phyloP scores from a whole-genome alignment of 306 rosid species.

The Medicago lupulina region DNA sequence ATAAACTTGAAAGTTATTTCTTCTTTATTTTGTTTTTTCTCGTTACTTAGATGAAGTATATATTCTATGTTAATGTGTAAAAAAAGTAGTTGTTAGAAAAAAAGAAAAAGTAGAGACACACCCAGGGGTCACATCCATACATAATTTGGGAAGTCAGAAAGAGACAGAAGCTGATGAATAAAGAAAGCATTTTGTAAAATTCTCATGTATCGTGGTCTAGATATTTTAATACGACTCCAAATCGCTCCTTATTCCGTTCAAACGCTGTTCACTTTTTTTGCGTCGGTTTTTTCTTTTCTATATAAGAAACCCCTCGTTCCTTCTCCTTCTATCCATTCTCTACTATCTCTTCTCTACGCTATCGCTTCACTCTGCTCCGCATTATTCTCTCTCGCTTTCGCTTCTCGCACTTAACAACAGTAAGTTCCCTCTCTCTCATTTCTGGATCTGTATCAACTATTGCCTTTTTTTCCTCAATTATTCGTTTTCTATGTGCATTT shows the following conservation, averaged over 20 bases:
- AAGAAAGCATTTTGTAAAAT: neutral
- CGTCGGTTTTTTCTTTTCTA: neutral
- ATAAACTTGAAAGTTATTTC: too few species aligned
- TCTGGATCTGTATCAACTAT: neutral
- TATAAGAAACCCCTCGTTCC: neutral
- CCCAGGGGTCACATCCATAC: too few species aligned
- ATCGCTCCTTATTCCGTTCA: neutral
- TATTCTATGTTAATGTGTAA: too few species aligned
- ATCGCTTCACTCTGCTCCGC: neutral
- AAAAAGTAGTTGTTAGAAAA: too few species aligned
- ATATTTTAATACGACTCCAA: neutral
- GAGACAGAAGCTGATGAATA: neutral
- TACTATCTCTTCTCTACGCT: neutral
- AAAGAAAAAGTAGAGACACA: too few species aligned
- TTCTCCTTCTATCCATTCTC: neutral
- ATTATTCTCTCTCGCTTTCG: neutral
- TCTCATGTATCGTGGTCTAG: neutral
- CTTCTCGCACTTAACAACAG: neutral
- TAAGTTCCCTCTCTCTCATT: neutral
- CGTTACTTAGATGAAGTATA: too few species aligned
- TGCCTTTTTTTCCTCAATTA: neutral
- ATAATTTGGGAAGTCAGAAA: too few species aligned
- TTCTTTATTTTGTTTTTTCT: too few species aligned
- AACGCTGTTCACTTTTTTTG: neutral
- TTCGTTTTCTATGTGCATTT: too few species aligned